phyloP scores from a whole-genome alignment of 2,329 filamentous ascomycete genomes.

The Calonectria pseudoreteaudii region DNA sequence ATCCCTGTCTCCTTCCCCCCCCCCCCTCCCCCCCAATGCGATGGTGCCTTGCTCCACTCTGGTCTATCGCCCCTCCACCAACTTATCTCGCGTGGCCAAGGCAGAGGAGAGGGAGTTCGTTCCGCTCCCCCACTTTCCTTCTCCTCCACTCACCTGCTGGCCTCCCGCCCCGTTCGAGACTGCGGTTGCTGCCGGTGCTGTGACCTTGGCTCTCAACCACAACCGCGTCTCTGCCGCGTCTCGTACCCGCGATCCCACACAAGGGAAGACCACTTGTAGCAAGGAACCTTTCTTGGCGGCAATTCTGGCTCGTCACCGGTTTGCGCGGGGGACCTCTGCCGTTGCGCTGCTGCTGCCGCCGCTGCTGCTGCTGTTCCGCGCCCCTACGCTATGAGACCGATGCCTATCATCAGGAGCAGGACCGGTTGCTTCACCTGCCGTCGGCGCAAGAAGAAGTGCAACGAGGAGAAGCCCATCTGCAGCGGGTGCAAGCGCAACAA shows the following conservation, averaged over 20 bases:
- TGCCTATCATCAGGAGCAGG: conserved; percentile 51
- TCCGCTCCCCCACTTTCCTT: conserved; percentile 36
- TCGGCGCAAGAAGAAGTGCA: conserved; percentile 66
- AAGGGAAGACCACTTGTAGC: conserved; percentile 3
- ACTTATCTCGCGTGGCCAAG: conserved; percentile 5
- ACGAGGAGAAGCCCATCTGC: conserved; percentile 64
- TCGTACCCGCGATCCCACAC: neutral
- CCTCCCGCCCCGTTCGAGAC: conserved; percentile 35
- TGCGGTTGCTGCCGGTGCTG: conserved; percentile 21
- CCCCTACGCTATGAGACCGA: conserved; percentile 40
- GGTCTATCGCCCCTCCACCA: conserved; percentile 11
- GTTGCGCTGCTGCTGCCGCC: neutral
- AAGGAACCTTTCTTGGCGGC: conserved; percentile 14
- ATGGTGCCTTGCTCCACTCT: conserved; percentile 1
- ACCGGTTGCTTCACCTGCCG: conserved; percentile 62
- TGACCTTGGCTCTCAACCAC: neutral
- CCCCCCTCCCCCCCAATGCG: no score
- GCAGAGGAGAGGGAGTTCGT: conserved; percentile 18
- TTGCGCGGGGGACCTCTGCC: neutral
- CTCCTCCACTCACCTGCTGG: conserved; percentile 32
- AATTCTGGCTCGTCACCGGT: conserved; percentile 12
- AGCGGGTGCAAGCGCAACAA: conserved; percentile 65
- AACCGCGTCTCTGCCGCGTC: conserved; percentile 9
- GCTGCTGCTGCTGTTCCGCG: no score
- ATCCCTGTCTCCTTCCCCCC: neutral